Percentiles rank a stretch among this genome's conserved stretches.
Evolutionary conservation across 805 yeast species (phyloP).

Genomic region (Sugiyamaella floridensis): DNA sequence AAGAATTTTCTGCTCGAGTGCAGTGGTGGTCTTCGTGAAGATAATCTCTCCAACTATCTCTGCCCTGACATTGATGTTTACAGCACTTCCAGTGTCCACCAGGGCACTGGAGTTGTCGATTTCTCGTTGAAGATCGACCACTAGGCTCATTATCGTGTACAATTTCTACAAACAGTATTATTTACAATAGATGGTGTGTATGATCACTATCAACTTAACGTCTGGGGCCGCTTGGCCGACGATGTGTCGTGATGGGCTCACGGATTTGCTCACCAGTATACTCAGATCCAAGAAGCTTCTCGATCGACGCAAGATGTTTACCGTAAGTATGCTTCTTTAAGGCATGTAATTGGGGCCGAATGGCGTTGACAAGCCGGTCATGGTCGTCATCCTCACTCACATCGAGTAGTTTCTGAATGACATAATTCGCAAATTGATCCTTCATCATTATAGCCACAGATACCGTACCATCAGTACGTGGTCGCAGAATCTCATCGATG

Average conservation of each 20-base stretch:
- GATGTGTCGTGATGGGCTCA: neutral
- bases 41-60: slow-evolving; percentile 57
- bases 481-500: slow-evolving; percentile 49
- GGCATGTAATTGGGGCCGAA: slow-evolving; percentile 71
- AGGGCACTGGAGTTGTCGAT: slow-evolving; percentile 79
- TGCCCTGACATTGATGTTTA: slow-evolving; percentile 81
- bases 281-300: slow-evolving; percentile 41
- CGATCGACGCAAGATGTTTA: slow-evolving; percentile 78
- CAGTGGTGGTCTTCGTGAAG: slow-evolving; percentile 78
- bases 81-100: slow-evolving; percentile 87
- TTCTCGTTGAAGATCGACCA: slow-evolving; percentile 70
- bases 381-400: slow-evolving; percentile 66
- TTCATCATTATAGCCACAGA: slow-evolving; percentile 89
- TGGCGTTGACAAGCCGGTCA: slow-evolving; percentile 60
- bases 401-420: slow-evolving; percentile 88
- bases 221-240: neutral
- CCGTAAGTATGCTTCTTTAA: slow-evolving; percentile 66
- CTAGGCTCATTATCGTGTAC: slow-evolving; percentile 9
- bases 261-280: neutral
- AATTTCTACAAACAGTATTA: neutral
- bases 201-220: neutral
- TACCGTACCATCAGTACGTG: slow-evolving; percentile 23
- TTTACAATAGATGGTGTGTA: neutral
- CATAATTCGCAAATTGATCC: slow-evolving; percentile 97
- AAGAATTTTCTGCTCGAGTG: slow-evolving; percentile 72